Conservation (phyloP, 345 rosid genomes). For the Boechera stricta region DNA sequence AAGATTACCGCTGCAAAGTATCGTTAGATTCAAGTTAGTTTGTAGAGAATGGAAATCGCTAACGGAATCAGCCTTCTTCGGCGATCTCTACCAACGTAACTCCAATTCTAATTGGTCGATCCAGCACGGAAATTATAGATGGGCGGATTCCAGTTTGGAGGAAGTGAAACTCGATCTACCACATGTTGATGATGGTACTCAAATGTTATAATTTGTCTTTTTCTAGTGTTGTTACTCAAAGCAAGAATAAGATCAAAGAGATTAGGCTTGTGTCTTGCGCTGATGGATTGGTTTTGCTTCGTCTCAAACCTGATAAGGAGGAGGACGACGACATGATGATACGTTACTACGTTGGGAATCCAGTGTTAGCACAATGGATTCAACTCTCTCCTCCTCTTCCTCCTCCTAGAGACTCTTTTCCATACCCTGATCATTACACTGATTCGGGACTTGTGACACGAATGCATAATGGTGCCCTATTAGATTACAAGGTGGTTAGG, state of each 20-base stretch:
- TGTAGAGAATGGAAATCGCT: background rate
- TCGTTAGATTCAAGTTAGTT: background rate
- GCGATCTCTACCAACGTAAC: background rate
- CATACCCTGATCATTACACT: background rate
- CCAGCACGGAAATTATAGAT: too few species aligned
- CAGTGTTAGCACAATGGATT: background rate
- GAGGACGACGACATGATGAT: background rate
- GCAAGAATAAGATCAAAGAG: background rate
- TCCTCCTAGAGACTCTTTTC: background rate
- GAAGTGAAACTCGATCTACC: background rate
- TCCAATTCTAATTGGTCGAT: background rate
- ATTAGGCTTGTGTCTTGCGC: background rate
- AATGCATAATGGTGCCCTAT: background rate
- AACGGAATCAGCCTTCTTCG: background rate
- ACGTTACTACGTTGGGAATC: background rate
- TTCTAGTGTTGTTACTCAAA: background rate
- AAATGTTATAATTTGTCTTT: background rate
- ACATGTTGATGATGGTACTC: background rate
- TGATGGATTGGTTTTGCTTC: background rate
- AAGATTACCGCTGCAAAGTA: background rate
- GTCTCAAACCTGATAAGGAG: background rate
- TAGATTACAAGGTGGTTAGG: background rate
- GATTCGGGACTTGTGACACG: background rate
- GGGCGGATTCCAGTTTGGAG: background rate
- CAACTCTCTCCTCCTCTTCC: background rate